Evolutionary conservation across 106 monocot species (phyloP), one percentile per base, ranked within the genome.

Genomic region (Dendrobium huoshanense): DNA sequence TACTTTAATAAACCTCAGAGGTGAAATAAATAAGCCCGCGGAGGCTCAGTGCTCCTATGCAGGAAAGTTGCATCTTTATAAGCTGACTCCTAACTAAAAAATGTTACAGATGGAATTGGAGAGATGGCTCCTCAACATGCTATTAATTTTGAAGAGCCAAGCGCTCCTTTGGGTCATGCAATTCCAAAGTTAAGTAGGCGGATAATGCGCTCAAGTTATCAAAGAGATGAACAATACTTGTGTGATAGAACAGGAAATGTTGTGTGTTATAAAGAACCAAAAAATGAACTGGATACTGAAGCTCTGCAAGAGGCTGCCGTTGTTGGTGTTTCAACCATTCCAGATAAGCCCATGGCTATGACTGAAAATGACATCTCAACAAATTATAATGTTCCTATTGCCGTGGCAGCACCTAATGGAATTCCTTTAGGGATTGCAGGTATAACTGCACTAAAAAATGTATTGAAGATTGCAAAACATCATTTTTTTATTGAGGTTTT

Each of bases 211-310:
- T 33, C 29, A 7, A 70, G 29, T 29, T 37, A 17, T 33, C 27
- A 31, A 20, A 79, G 45, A 37, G 77, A 80, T 56, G 87, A 80
- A 80, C 41, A 37, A 27, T 68, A 75, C 29, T 5, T 33, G 45
- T 27, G 44, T 76, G 87, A 78, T 4, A 79, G 31, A 37, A 17
- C 42, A 41, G 59, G 45, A 54, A 79, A 68, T 11, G 1, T 45
- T 3, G 19, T 78, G 44, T 48, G 27, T 78, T 77, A 48, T 13
- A 84, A 84, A 82, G 78, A 80, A 17, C 86, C 91, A 31, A 86
- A 92, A 55, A 72, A 54, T 27, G 81, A 81, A 48, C 75, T 41
- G 41, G 80, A 27, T 20, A n/a, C n/a, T 1, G 77, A 64, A 42
- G 29, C 15, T 37, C 20, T 58, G 20, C 41, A 16, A 42, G 33